Conservation (phyloP, 2,329 filamentous ascomycete species). For the Trichoderma endophyticum region DNA sequence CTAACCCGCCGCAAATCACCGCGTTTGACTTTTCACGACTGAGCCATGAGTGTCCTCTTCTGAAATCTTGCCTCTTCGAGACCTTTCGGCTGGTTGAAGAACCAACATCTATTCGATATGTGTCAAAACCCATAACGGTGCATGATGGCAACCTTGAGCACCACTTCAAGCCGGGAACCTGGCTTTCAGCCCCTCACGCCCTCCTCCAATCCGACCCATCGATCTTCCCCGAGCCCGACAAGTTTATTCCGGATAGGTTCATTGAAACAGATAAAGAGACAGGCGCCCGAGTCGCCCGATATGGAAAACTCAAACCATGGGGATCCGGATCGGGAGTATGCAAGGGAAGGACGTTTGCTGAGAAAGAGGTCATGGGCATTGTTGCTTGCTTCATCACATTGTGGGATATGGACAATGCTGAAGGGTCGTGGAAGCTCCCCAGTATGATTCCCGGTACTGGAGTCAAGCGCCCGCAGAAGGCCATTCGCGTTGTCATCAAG, state of each 20-base stretch:
- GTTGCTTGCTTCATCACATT: conserved; percentile 9
- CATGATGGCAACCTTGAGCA: conserved; percentile 19
- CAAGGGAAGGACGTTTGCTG: conserved; percentile 27
- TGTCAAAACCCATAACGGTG: conserved; percentile 20
- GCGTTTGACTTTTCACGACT: neutral
- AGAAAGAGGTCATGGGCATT: conserved; percentile 24
- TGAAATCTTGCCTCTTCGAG: conserved; percentile 26
- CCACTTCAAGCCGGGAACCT: conserved; percentile 22
- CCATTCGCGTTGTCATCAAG: neutral
- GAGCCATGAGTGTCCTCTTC: conserved; percentile 20
- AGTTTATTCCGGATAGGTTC: conserved; percentile 25
- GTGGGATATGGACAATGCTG: conserved; percentile 3
- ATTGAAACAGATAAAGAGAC: conserved; percentile 17
- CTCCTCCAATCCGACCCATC: conserved; percentile 20
- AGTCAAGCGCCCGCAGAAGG: neutral
- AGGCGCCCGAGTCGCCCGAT: conserved; percentile 16
- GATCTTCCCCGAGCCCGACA: conserved; percentile 22
- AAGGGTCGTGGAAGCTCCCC: neutral
- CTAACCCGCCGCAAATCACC: conserved; percentile 7
- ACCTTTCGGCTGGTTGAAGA: conserved; percentile 24
- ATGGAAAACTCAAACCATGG: conserved; percentile 26
- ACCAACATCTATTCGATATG: conserved; percentile 22
- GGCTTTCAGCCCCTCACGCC: conserved; percentile 22
- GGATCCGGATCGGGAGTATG: conserved; percentile 25
- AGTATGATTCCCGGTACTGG: neutral